These are phyloP conservation scores for Diophrys sp. DNA, from an alignment of 73 alveolate species.

Conservation along the genomic window DNA sequence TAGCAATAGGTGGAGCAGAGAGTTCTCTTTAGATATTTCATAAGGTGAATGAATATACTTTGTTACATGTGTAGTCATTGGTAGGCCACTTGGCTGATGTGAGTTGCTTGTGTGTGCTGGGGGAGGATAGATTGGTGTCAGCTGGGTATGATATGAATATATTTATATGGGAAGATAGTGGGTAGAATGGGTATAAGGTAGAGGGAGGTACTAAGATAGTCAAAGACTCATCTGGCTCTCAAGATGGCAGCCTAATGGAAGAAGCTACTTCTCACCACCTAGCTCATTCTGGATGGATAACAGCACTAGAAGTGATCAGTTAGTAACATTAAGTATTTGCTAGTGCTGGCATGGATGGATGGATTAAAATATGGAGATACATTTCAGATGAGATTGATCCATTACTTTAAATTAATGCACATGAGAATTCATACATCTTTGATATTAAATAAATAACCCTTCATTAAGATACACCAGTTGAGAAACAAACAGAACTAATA, in stretches of 20 bases:
- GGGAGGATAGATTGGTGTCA: neutral
- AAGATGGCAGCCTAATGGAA: neutral
- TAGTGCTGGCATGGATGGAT: neutral
- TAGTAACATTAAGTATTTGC: neutral
- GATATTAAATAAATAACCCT: too few relatives aligned
- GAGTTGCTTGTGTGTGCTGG: neutral
- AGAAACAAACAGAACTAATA: too few relatives aligned
- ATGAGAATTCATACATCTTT: neutral
- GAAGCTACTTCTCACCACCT: neutral
- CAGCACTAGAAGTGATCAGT: neutral
- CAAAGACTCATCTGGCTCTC: neutral
- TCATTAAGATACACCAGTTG: too few relatives aligned
- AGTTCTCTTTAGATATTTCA: neutral
- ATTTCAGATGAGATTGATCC: neutral
- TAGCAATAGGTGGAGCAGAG: neutral
- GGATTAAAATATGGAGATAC: neutral
- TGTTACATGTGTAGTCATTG: neutral
- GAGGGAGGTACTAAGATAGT: neutral
- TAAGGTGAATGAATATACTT: neutral
- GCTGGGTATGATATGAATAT: neutral
- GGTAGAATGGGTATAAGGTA: neutral
- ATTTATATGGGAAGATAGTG: too few relatives aligned
- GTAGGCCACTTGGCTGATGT: neutral
- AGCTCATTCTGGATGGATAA: neutral
- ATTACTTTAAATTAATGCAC: neutral